Evolutionary conservation across 768 basidiomycete species (phyloP), one percentile per base, ranked within the genome.

Genomic region (Leccinum boreale): DNA sequence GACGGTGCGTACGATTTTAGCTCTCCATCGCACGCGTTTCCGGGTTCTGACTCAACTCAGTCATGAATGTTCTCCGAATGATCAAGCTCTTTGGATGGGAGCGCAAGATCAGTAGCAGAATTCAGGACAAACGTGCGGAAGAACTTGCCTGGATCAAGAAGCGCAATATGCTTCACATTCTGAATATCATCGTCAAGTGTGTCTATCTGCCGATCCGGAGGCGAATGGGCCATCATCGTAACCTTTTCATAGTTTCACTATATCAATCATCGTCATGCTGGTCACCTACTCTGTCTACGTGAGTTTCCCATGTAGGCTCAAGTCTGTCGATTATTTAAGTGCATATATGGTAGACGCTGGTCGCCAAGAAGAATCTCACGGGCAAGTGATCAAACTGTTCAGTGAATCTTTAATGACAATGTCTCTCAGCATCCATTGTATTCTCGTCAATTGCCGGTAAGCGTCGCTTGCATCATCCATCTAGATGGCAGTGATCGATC

Each of bases 21-120:
- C 49, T 50, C 17, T 48, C 42, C 36, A 8, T 50, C 9, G 12
- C 24, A 29, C 3, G 10, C n/a, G 12, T 5, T 33, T 3, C 17
- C 14, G 28, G 12, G 48, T 48, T 15, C 48, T 55, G 28, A 62
- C 45, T 51, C 44, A 10, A 33, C 14, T 23, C 9, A 84, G 84
- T 75, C 8, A 74, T 85, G 65, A 79, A 78, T 53, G 78, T 83
- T 23, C 70, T 86, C 19, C 79, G 86, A 14, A 87, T 87, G 82
- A 75, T 88, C 67, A 89, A 90, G 68, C 73, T 89, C 42, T 89
- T 90, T 62, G 87, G 79, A 14, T 81, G 88, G 79, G 80, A 85
- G 77, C 78, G 79, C 59, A 78, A 81, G 51, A 79, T 86, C 65
- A 73, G 78, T n/a, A 66, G 77, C 14, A 75, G 76, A 52, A 74